These are phyloP conservation scores for Jatropha multifida DNA, from an alignment of 441 rosid genomes.

Conservation along the genomic window DNA sequence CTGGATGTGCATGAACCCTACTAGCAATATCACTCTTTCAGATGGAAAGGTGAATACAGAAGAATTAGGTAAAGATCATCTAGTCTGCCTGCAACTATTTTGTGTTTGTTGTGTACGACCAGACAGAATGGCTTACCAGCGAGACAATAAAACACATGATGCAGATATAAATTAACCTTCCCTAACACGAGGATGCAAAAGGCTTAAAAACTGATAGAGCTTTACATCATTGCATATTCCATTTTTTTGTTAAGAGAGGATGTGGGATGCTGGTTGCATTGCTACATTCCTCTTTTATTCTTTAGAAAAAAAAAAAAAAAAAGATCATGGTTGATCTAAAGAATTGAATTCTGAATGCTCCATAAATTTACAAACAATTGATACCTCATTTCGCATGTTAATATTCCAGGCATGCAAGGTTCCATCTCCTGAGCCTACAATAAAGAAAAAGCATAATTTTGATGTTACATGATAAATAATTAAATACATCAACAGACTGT, in stretches of 20 bases:
- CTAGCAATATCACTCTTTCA: too few species aligned
- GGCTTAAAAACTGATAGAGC: too few species aligned
- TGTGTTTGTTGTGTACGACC: too few species aligned
- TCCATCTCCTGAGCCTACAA: conserved; percentile 91
- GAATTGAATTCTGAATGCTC: neutral
- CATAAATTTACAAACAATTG: neutral
- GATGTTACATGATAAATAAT: too few species aligned
- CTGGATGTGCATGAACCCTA: too few species aligned
- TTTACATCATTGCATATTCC: neutral
- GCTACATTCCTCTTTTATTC: neutral
- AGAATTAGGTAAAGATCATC: neutral
- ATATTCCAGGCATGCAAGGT: conserved; percentile 87
- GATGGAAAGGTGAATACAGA: too few species aligned
- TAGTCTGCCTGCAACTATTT: too few species aligned
- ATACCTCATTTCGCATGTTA: conserved; percentile 72
- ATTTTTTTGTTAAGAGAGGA: neutral
- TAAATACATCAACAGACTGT: neutral
- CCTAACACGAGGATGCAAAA: too few species aligned
- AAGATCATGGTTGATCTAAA: neutral
- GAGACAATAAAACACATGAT: too few species aligned
- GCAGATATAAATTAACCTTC: too few species aligned
- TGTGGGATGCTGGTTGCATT: too few species aligned
- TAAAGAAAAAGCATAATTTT: neutral
- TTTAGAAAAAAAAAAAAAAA: neutral
- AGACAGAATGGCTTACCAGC: too few species aligned